Evolutionary conservation across 2,329 filamentous ascomycete genomes (phyloP).

Genomic region (Diaporthe ilicicola): DNA sequence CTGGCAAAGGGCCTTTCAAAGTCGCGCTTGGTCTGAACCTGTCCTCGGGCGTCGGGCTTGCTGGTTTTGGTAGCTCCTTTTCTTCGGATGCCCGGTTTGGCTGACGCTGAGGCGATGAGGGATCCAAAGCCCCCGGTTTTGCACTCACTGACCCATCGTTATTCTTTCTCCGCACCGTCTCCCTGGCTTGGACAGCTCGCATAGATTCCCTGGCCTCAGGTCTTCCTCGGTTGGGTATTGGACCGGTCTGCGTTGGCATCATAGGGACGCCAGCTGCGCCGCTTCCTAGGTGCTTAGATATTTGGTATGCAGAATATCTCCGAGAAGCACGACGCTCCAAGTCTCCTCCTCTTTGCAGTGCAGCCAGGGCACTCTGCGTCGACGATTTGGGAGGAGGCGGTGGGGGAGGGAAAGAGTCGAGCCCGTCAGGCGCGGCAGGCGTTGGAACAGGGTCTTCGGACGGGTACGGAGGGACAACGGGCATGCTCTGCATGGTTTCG

Average conservation of each 20-base stretch:
- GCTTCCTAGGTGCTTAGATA: constrained; percentile 89
- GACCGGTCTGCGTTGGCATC: constrained; percentile 83
- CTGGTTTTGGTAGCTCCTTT: constrained; percentile 43
- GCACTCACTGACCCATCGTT: constrained; percentile 51
- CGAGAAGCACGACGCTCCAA: constrained; percentile 91
- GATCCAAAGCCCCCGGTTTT: constrained; percentile 52
- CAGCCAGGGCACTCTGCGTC: constrained; percentile 88
- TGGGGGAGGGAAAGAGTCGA: constrained; percentile 75
- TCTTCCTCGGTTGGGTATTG: constrained; percentile 84
- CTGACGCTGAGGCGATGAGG: constrained; percentile 66
- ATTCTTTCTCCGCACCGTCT: constrained; percentile 58
- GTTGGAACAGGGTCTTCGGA: constrained; percentile 62
- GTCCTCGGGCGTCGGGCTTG: constrained; percentile 71
- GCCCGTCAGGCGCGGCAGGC: constrained; percentile 48
- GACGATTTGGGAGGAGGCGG: constrained; percentile 84
- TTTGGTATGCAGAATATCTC: constrained; percentile 95
- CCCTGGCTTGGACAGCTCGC: constrained; percentile 68
- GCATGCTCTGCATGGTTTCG: constrained; percentile 77
- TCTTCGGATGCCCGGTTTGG: constrained; percentile 73
- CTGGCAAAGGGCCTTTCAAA: constrained; percentile 64
- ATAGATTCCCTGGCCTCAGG: constrained; percentile 84
- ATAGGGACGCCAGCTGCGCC: constrained; percentile 85
- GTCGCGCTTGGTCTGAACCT: constrained; percentile 68
- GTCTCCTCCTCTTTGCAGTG: constrained; percentile 90
- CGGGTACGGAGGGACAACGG: constrained; percentile 77